Percentiles rank a stretch among this genome's conserved stretches.
These are phyloP conservation scores for Dryas drummondii DNA, from an alignment of 306 rosid genomes.

Conservation along the genomic window DNA sequence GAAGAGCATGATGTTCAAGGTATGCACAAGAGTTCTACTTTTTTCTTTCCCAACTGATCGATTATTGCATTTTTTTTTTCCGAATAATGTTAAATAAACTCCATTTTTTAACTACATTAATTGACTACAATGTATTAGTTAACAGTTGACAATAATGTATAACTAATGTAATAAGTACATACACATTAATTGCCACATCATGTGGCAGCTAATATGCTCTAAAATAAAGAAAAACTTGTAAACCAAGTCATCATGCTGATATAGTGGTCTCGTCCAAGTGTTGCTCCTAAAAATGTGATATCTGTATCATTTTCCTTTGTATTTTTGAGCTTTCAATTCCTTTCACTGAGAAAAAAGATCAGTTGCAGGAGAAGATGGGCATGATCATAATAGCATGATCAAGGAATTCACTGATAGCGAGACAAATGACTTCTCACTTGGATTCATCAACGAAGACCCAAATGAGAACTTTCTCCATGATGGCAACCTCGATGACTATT, in stretches of 20 bases:
- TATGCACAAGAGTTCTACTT: neutral
- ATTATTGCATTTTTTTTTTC: too few relatives aligned
- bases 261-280: too few relatives aligned
- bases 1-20: constrained; percentile 54
- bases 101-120: too few relatives aligned
- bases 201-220: too few relatives aligned
- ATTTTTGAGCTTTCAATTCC: neutral
- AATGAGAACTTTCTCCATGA: constrained; percentile 54
- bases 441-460: constrained; percentile 54
- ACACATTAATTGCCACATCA: too few relatives aligned
- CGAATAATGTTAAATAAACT: too few relatives aligned
- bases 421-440: constrained; percentile 57
- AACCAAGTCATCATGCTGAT: too few relatives aligned
- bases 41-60: neutral
- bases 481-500: constrained; percentile 49
- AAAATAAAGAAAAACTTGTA: too few relatives aligned
- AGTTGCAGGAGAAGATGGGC: constrained; percentile 32
- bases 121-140: too few relatives aligned
- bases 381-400: constrained; percentile 27
- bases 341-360: neutral
- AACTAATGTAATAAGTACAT: too few relatives aligned
- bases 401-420: constrained; percentile 47
- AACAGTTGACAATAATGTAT: too few relatives aligned
- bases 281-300: neutral
- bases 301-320: neutral